Conservation (phyloP, 768 basidiomycete genomes). For the Pleurotus tuber-regium region DNA sequence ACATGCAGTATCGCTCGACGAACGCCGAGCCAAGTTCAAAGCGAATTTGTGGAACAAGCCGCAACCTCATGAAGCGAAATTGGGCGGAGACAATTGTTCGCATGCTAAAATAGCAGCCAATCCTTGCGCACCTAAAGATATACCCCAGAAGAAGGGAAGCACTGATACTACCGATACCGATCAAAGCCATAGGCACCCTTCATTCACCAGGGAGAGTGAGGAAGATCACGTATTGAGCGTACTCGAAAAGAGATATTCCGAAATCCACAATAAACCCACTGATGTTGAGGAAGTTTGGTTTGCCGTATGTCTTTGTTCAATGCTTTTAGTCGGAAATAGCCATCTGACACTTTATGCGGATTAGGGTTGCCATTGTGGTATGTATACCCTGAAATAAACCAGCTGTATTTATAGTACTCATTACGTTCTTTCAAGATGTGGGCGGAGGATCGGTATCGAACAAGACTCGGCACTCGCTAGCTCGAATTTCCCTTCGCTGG, state of each 20-base stretch:
- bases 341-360: constrained; percentile 9
- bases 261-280: constrained; percentile 20
- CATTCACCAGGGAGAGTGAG: constrained; percentile 4
- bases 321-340: neutral
- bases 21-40: constrained; percentile 50
- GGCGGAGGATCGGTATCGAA: constrained; percentile 37
- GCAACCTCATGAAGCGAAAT: constrained; percentile 28
- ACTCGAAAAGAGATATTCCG: constrained; percentile 26
- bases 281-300: constrained; percentile 58
- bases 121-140: neutral
- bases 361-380: constrained; percentile 35
- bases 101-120: too few species aligned
- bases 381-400: constrained; percentile 11
- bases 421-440: constrained; percentile 19
- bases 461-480: constrained; percentile 43
- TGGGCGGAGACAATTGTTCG: constrained; percentile 8
- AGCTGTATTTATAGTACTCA: too few species aligned
- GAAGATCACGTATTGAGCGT: constrained; percentile 1
- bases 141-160: neutral
- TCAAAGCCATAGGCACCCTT: constrained; percentile 8
- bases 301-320: constrained; percentile 22
- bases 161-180: neutral
- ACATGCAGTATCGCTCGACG: constrained; percentile 55
- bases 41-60: constrained; percentile 38
- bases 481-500: constrained; percentile 60